Percentiles rank a stretch among this genome's conserved stretches.
Conservation (phyloP, 2,329 filamentous ascomycete genomes). For the Geosmithia morbida region DNA sequence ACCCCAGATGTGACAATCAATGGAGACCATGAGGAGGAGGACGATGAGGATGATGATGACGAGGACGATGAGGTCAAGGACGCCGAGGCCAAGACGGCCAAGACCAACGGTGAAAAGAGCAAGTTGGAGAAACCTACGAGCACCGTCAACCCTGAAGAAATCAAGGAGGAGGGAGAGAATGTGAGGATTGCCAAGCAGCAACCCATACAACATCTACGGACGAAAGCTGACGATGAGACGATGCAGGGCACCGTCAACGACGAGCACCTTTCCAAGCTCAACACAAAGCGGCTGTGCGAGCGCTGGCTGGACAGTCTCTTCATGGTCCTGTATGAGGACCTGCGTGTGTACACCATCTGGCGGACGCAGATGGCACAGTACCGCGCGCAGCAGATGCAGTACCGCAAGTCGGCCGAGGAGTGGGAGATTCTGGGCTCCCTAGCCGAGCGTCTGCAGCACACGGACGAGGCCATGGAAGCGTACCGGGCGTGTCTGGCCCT, state of each 20-base stretch:
- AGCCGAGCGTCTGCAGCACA: slow-evolving; percentile 83
- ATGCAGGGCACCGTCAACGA: slow-evolving; percentile 48
- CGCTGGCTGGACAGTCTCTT: slow-evolving; percentile 97
- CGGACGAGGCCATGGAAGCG: slow-evolving; percentile 82
- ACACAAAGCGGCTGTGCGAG: slow-evolving; percentile 94
- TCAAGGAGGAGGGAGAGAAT: slow-evolving; percentile 61
- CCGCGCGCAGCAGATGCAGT: slow-evolving; percentile 81
- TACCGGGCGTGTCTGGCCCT: slow-evolving; percentile 78
- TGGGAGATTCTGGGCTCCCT: slow-evolving; percentile 96
- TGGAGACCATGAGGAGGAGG: slow-evolving; percentile 23
- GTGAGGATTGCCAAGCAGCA: slow-evolving; percentile 23
- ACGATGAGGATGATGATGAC: slow-evolving; percentile 17
- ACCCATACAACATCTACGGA: background rate
- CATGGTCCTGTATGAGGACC: slow-evolving; percentile 97
- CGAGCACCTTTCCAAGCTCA: slow-evolving; percentile 73
- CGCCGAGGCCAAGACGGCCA: slow-evolving; percentile 14
- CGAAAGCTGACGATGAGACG: background rate
- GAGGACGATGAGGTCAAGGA: slow-evolving; percentile 7
- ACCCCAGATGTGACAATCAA: slow-evolving; percentile 47
- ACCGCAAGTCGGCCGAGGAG: slow-evolving; percentile 92
- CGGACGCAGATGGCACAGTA: slow-evolving; percentile 95
- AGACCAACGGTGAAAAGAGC: slow-evolving; percentile 15
- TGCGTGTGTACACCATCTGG: slow-evolving; percentile 98
- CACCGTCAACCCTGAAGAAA: slow-evolving; percentile 61
- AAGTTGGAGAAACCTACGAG: slow-evolving; percentile 65